Percentiles rank a stretch among this genome's conserved stretches.
phyloP scores from a whole-genome alignment of 2,329 filamentous ascomycete genomes.

The Colletotrichum sidae region DNA sequence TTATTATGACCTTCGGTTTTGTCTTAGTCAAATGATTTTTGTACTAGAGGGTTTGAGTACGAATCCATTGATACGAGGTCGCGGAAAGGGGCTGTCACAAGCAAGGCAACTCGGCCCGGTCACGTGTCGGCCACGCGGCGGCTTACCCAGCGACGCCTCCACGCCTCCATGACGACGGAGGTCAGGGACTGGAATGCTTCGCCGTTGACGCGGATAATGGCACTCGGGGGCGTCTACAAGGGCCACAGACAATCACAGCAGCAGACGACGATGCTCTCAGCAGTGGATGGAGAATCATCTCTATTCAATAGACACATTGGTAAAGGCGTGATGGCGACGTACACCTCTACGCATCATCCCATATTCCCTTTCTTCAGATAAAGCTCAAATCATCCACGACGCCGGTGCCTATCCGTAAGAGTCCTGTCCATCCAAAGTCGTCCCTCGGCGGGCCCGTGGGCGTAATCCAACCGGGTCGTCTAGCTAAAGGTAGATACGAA shows the following conservation, averaged over 20 bases:
- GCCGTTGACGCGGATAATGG: neutral
- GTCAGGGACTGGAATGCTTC: neutral
- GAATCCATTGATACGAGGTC: no score
- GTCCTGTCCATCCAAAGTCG: conserved; percentile 36
- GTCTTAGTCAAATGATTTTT: neutral
- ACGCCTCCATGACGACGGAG: no score
- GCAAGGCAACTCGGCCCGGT: no score
- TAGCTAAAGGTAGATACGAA: conserved; percentile 35
- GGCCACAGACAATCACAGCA: neutral
- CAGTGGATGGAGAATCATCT: conserved; percentile 22
- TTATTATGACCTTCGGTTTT: neutral
- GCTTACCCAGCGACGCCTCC: no score
- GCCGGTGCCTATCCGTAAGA: conserved; percentile 33
- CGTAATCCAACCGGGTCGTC: conserved; percentile 33
- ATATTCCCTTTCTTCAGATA: conserved; percentile 27
- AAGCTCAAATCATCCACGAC: conserved; percentile 35
- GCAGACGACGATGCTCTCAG: neutral
- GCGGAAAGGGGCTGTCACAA: no score
- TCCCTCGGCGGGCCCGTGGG: conserved; percentile 37
- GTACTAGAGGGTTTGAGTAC: no score
- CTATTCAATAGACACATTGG: conserved; percentile 31
- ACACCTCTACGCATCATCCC: conserved; percentile 31
- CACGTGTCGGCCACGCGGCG: no score
- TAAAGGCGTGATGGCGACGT: conserved; percentile 26
- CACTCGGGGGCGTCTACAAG: neutral